Percentiles rank a stretch among this genome's conserved stretches.
Conservation (phyloP, 2,329 filamentous ascomycete genomes). For the Fonsecaea pugnacius region DNA sequence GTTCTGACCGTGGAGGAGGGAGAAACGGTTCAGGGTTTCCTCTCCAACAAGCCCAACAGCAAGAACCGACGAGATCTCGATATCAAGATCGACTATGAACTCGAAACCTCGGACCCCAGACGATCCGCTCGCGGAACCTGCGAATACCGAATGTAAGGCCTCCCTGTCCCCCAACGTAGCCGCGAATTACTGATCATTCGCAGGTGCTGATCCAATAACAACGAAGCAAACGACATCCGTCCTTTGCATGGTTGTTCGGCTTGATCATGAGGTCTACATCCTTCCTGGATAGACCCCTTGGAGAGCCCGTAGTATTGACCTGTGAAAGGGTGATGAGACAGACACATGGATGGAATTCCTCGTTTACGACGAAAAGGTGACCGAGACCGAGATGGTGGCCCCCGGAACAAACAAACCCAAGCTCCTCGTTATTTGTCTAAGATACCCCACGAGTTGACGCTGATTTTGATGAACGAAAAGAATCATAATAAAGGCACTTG, state of each 20-base stretch:
- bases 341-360: neutral
- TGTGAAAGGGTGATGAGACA: neutral
- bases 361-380: conserved; percentile 36
- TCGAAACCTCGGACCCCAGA: conserved; percentile 74
- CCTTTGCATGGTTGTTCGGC: conserved; percentile 1
- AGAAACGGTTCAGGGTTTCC: conserved; percentile 73
- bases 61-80: conserved; percentile 96
- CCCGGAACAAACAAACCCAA: conserved; percentile 39
- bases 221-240: neutral
- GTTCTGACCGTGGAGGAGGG: conserved; percentile 88
- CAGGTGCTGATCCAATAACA: conserved; percentile 27
- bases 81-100: conserved; percentile 80
- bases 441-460: conserved; percentile 58
- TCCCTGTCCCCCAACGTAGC: neutral
- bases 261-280: conserved; percentile 29
- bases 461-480: conserved; percentile 47
- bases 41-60: conserved; percentile 85
- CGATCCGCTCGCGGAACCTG: conserved; percentile 71
- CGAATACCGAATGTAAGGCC: conserved; percentile 70
- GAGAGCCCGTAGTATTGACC: conserved; percentile 25
- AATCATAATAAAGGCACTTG: conserved; percentile 22
- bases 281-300: conserved; percentile 32
- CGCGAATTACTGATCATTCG: conserved; percentile 9
- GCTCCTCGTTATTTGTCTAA: conserved; percentile 53
- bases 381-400: conserved; percentile 36